phyloP scores from a whole-genome alignment of 352 stramenopile genomes.

The Phytophthora syringae region DNA sequence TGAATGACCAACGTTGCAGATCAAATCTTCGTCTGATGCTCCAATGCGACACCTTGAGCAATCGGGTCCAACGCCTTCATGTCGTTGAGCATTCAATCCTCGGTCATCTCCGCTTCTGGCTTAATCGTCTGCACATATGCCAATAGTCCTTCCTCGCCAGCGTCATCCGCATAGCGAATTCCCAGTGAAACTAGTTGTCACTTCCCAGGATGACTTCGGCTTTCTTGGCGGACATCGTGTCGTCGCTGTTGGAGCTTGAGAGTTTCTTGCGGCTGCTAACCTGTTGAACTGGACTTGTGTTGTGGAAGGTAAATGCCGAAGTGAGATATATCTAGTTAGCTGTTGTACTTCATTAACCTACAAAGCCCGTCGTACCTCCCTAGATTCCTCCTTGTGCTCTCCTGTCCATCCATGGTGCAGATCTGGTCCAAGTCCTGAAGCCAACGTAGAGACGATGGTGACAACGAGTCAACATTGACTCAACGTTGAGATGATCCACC shows the following conservation, averaged over 20 bases:
- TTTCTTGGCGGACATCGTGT: background rate
- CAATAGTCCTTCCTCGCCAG: conserved; percentile 5
- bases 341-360: too few relatives aligned
- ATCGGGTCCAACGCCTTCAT: conserved; percentile 1
- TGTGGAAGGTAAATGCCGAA: too few relatives aligned
- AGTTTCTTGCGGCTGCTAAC: background rate
- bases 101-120: background rate
- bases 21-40: conserved; percentile 12
- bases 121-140: background rate
- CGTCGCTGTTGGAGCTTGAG: background rate
- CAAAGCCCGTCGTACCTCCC: too few relatives aligned
- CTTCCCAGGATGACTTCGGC: background rate
- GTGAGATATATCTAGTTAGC: too few relatives aligned
- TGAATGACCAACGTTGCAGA: conserved; percentile 6
- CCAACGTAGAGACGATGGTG: too few relatives aligned
- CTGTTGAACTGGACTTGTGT: background rate
- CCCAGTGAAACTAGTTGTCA: conserved; percentile 7
- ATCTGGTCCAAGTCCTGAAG: too few relatives aligned
- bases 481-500: too few relatives aligned
- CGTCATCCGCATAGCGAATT: background rate
- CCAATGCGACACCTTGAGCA: conserved; percentile 5
- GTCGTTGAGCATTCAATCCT: background rate
- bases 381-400: too few relatives aligned
- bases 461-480: too few relatives aligned
- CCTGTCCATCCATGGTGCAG: too few relatives aligned